Evolutionary conservation across 1,284 basidiomycete species (phyloP).

Genomic region (Athelia sp.): DNA sequence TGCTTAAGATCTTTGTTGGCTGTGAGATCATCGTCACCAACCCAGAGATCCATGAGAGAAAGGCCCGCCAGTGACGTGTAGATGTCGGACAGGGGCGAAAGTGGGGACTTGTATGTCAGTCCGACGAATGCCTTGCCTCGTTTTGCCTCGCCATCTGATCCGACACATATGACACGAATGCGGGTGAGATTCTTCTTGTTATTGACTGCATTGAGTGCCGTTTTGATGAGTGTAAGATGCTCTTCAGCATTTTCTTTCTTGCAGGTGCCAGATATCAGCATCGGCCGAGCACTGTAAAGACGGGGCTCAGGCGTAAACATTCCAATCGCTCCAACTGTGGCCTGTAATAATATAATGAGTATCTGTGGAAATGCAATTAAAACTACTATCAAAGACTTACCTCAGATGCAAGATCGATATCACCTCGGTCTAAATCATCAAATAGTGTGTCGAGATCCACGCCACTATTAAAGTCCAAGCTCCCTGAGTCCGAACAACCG

Average conservation of each 20-base stretch:
- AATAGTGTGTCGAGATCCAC: conserved; percentile 20
- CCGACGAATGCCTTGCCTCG: conserved; percentile 10
- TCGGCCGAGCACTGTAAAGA: conserved; percentile 19
- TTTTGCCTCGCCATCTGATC: conserved; percentile 25
- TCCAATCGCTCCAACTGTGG: conserved; percentile 21
- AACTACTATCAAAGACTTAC: conserved; percentile 12
- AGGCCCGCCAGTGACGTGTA: conserved; percentile 17
- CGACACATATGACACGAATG: conserved; percentile 16
- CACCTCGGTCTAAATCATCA: conserved; percentile 11
- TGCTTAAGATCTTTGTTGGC: conserved; percentile 30
- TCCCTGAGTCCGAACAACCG: conserved; percentile 17
- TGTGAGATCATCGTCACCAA: conserved; percentile 29
- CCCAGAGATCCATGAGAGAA: conserved; percentile 21
- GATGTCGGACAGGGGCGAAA: conserved; percentile 8
- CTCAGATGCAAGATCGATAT: conserved; percentile 23
- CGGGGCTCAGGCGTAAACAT: conserved; percentile 14
- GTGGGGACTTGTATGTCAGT: too few relatives aligned
- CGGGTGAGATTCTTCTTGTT: conserved; percentile 6
- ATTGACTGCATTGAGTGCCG: conserved; percentile 13
- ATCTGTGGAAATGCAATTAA: neutral
- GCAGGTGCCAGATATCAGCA: conserved; percentile 25
- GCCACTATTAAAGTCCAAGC: conserved; percentile 15
- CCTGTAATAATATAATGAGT: conserved; percentile 12
- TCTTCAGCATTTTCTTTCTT: conserved; percentile 20
- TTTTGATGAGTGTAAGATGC: conserved; percentile 19